phyloP scores from a whole-genome alignment of 2,329 filamentous ascomycete genomes.

The Pseudocercospora macadamiae region DNA sequence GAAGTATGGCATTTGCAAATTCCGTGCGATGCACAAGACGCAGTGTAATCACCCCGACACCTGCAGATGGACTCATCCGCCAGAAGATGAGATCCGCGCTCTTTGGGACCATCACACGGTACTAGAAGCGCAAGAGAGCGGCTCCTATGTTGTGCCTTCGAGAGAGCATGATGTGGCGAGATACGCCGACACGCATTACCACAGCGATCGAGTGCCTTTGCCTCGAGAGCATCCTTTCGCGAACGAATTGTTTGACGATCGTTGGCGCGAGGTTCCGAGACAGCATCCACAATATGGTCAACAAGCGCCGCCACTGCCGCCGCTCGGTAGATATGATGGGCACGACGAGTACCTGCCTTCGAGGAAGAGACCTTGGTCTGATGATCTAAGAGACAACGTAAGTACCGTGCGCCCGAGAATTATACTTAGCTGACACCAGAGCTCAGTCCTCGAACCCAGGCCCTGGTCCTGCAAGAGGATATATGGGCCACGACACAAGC shows the following conservation, averaged over 20 bases:
- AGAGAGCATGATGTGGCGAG: background rate
- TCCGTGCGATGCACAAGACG: constrained; percentile 21
- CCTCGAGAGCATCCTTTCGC: background rate
- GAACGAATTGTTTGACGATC: background rate
- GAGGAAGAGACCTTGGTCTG: background rate
- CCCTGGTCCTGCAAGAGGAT: background rate
- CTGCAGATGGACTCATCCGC: constrained; percentile 28
- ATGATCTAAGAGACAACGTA: background rate
- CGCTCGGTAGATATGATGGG: background rate
- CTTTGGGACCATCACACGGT: constrained; percentile 24
- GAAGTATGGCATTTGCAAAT: constrained; percentile 32
- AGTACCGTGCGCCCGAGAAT: background rate
- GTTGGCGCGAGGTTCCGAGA: background rate
- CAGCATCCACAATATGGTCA: background rate
- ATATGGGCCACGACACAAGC: background rate
- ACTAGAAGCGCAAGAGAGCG: background rate
- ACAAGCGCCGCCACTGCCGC: background rate
- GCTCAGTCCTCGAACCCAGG: background rate
- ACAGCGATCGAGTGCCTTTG: background rate
- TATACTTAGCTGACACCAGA: background rate
- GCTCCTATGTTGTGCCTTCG: background rate
- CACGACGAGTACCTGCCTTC: background rate
- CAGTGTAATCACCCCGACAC: constrained; percentile 13
- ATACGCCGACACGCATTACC: background rate
- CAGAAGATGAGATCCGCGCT: constrained; percentile 12